Evolutionary conservation across 345 rosid species (phyloP).

Genomic region (Hypericum androsaemum): DNA sequence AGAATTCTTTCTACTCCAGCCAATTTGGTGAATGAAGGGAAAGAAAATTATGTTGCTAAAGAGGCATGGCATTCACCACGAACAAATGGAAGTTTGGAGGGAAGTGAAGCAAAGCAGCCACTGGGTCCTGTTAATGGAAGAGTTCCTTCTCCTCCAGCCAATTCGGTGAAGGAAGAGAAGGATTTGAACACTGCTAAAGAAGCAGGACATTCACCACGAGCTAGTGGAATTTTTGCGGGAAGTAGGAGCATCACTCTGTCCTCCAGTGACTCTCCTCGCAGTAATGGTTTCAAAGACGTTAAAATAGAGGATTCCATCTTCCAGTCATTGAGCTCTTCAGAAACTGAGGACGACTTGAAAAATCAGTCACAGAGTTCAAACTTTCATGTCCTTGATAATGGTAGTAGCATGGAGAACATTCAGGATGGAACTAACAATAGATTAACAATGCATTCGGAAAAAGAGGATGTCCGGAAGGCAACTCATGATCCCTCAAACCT

Average conservation of each 20-base stretch:
- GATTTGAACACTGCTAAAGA: constrained; percentile 15
- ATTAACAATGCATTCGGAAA: constrained; percentile 17
- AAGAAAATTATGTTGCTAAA: constrained; percentile 14
- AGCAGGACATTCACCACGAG: constrained; percentile 15
- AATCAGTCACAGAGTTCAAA: constrained; percentile 32
- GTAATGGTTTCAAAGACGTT: constrained; percentile 37
- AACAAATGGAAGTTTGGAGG: constrained; percentile 16
- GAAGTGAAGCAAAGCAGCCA: constrained; percentile 30
- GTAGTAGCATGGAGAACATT: constrained; percentile 15
- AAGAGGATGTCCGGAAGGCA: constrained; percentile 24
- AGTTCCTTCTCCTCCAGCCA: constrained; percentile 24
- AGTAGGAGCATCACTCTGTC: constrained; percentile 36
- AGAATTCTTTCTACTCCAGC: constrained; percentile 25
- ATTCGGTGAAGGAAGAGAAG: constrained; percentile 22
- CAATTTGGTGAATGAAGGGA: constrained; percentile 22
- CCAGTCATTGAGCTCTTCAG: constrained; percentile 20
- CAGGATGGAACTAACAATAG: constrained; percentile 16
- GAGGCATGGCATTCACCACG: constrained; percentile 14
- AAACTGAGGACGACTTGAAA: constrained; percentile 31
- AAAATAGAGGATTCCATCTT: constrained; percentile 25
- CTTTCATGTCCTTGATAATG: constrained; percentile 41
- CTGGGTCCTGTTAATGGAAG: constrained; percentile 24
- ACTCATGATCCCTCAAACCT: constrained; percentile 26
- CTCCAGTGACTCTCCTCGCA: constrained; percentile 15
- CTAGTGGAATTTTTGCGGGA: constrained; percentile 19